These are phyloP conservation scores for Aspergillus fumigatiaffinis DNA, from an alignment of 2,329 filamentous ascomycete genomes.

Conservation along the genomic window DNA sequence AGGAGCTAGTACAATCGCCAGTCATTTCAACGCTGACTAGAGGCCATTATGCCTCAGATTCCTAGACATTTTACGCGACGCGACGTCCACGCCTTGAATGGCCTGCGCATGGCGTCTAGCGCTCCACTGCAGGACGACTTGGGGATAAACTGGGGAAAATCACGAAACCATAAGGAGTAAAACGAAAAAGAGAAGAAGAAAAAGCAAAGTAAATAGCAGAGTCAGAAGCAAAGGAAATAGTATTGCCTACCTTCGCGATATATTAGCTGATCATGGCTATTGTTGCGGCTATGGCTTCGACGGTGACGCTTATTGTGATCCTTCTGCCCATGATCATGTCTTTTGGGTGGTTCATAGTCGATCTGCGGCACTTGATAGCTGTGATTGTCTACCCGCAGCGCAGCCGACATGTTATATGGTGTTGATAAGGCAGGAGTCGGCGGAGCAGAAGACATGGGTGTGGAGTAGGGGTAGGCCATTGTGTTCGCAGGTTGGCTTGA, in stretches of 20 bases:
- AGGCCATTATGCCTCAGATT: background rate
- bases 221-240: conserved; percentile 4
- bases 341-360: conserved; percentile 17
- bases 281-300: conserved; percentile 7
- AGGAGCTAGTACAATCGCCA: background rate
- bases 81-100: background rate
- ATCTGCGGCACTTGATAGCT: conserved; percentile 20
- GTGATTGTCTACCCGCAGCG: conserved; percentile 19
- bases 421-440: conserved; percentile 6
- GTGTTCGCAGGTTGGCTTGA: conserved; percentile 10
- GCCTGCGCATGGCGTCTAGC: background rate
- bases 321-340: conserved; percentile 14
- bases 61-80: background rate
- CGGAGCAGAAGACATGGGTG: background rate
- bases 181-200: background rate
- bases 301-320: conserved; percentile 5
- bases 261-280: conserved; percentile 14
- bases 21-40: background rate
- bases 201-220: conserved; percentile 3
- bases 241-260: conserved; percentile 27
- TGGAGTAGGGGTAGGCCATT: conserved; percentile 10
- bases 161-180: background rate
- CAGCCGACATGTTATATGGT: conserved; percentile 17
- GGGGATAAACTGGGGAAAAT: background rate
- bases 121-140: background rate